Percentiles rank a stretch among this genome's conserved stretches.
Conservation (phyloP, 2,329 filamentous ascomycete genomes). For the Zalaria obscura region DNA sequence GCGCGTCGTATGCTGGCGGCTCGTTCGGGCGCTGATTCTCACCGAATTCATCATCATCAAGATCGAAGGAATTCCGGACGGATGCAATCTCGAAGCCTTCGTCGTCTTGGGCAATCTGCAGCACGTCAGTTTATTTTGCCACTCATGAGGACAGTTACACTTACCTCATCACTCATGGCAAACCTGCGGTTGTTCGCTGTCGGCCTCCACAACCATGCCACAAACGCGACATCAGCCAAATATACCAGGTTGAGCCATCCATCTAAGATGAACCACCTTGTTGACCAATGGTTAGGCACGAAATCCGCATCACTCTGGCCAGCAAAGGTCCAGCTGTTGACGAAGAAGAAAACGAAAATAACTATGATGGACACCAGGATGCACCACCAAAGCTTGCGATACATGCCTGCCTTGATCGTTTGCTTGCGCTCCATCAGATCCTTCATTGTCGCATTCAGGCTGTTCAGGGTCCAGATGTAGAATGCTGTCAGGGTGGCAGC, state of each 20-base stretch:
- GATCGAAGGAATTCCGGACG: constrained; percentile 61
- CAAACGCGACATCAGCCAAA: constrained; percentile 79
- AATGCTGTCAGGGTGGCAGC: constrained; percentile 89
- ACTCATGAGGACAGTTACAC: constrained; percentile 49
- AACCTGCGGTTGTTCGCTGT: constrained; percentile 95
- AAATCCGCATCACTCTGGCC: constrained; percentile 75
- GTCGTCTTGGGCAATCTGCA: constrained; percentile 82
- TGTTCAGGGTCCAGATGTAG: constrained; percentile 97
- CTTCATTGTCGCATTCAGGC: constrained; percentile 86
- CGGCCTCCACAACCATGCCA: constrained; percentile 92
- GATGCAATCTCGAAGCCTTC: constrained; percentile 96
- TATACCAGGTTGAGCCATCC: constrained; percentile 97
- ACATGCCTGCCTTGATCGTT: constrained; percentile 86
- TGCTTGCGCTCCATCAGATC: constrained; percentile 92
- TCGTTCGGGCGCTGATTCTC: constrained; percentile 12
- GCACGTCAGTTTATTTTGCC: constrained; percentile 51
- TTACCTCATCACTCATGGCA: constrained; percentile 91
- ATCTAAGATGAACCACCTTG: constrained; percentile 90
- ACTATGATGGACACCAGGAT: constrained; percentile 84
- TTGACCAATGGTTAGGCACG: constrained; percentile 94
- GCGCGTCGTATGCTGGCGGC: constrained; percentile 10
- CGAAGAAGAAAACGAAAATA: constrained; percentile 97
- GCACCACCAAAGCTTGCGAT: constrained; percentile 97
- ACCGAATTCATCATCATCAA: constrained; percentile 37
- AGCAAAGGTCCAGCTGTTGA: constrained; percentile 92